phyloP scores from a whole-genome alignment of 2,329 filamentous ascomycete genomes.

The Cordyceps pruinosa region DNA sequence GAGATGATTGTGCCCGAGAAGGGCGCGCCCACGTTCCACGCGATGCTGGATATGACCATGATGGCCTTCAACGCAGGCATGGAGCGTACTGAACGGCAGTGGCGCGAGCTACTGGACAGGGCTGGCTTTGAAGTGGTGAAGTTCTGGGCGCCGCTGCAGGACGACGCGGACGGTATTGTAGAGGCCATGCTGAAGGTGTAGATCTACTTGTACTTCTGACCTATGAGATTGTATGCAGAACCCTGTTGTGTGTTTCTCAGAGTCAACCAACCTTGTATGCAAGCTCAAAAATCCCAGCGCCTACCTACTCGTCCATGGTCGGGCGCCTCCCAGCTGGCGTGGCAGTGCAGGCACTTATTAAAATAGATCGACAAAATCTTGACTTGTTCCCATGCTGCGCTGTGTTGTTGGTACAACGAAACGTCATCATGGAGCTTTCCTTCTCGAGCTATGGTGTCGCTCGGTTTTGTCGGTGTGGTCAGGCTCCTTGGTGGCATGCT shows the following conservation, averaged over 20 bases:
- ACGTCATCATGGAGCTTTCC: conserved; percentile 5
- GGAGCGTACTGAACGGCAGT: conserved; percentile 18
- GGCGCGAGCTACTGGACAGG: conserved; percentile 16
- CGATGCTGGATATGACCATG: conserved; percentile 20
- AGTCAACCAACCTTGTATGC: too few relatives aligned
- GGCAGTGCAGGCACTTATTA: background rate
- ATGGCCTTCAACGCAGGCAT: conserved; percentile 17
- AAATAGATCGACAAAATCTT: conserved; percentile 1
- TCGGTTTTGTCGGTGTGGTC: conserved; percentile 3
- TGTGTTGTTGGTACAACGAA: conserved; percentile 8
- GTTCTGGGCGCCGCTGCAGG: background rate
- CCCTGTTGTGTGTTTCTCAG: background rate
- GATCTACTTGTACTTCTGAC: too few relatives aligned
- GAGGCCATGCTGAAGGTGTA: background rate
- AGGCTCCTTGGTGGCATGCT: background rate
- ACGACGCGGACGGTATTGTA: conserved; percentile 1
- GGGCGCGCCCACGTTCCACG: conserved; percentile 15
- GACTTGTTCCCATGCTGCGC: conserved; percentile 5
- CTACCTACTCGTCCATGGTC: conserved; percentile 1
- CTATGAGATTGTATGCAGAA: too few relatives aligned
- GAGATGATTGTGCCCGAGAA: conserved; percentile 20
- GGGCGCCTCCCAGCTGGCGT: conserved; percentile 5
- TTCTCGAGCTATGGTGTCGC: background rate
- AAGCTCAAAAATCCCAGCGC: conserved; percentile 1
- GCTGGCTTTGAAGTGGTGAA: conserved; percentile 15